Conservation (phyloP, 2,329 filamentous ascomycete species). For the Byssoonygena ceratinophila region DNA sequence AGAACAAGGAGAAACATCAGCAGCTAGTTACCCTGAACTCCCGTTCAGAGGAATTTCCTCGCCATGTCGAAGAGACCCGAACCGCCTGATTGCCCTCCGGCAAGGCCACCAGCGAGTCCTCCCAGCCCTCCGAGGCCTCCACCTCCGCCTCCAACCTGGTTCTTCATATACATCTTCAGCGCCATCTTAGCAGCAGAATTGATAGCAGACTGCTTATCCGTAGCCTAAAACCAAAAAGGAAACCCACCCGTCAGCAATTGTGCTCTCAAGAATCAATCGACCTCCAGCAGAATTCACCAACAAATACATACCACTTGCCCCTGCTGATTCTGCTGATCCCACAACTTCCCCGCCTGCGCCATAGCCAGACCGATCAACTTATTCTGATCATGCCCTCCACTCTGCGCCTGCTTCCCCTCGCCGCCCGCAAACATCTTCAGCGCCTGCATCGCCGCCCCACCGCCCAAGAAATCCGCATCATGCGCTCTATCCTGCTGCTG, state of each 20-base stretch:
- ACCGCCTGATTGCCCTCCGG: constrained; percentile 3
- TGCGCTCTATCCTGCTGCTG: constrained; percentile 38
- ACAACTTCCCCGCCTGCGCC: constrained; percentile 73
- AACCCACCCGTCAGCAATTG: background rate
- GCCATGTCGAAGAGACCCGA: constrained; percentile 12
- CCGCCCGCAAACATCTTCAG: constrained; percentile 60
- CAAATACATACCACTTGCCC: constrained; percentile 41
- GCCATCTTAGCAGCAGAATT: constrained; percentile 75
- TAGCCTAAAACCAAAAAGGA: constrained; percentile 33
- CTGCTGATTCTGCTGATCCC: constrained; percentile 48
- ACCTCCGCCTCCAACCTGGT: constrained; percentile 46
- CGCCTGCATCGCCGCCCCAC: constrained; percentile 46
- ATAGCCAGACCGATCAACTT: constrained; percentile 77
- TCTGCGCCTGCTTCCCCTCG: constrained; percentile 22
- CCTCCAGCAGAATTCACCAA: constrained; percentile 1
- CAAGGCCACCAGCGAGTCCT: constrained; percentile 24
- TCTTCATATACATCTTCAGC: constrained; percentile 84
- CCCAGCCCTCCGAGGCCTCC: constrained; percentile 45
- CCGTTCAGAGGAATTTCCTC: constrained; percentile 24
- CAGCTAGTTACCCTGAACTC: background rate
- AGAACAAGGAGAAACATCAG: background rate
- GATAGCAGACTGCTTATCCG: constrained; percentile 71
- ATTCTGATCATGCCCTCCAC: constrained; percentile 52
- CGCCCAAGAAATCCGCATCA: constrained; percentile 36
- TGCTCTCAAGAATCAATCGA: background rate